Evolutionary conservation across 805 yeast genomes (phyloP).

Genomic region (Metschnikowia drakensbergensis): DNA sequence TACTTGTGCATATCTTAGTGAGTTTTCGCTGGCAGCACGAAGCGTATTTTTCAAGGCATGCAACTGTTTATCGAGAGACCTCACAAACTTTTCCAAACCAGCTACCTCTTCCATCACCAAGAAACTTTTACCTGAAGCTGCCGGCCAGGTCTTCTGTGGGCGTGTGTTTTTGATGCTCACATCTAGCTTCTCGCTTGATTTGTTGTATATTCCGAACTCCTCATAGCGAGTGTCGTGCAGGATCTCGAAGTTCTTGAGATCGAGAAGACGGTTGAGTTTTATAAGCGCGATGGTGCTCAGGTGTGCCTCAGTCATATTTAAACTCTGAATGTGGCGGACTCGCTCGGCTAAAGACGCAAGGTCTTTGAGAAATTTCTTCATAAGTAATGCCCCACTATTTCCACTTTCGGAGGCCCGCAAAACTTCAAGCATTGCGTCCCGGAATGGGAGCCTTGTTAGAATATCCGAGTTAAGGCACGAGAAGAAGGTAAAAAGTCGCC

Average conservation of each 20-base stretch:
- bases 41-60: not conserved
- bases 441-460: not conserved
- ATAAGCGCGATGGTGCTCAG: constrained; percentile 11
- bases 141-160: not conserved
- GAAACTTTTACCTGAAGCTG: not conserved
- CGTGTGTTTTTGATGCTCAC: not conserved
- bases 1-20: not conserved
- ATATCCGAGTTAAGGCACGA: not conserved
- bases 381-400: not conserved
- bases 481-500: not conserved
- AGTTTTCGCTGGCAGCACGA: not conserved
- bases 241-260: constrained; percentile 6
- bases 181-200: not conserved
- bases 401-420: not conserved
- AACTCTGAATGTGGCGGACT: not conserved
- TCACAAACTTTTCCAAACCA: not conserved
- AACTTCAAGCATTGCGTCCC: not conserved
- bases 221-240: constrained; percentile 3
- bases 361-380: not conserved
- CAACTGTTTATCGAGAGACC: not conserved
- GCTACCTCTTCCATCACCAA: not conserved
- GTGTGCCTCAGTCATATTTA: constrained; percentile 3
- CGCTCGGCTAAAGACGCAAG: constrained; percentile 2
- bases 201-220: constrained; percentile 3
- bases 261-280: constrained; percentile 11